A percentile compares a stretch with the other conserved stretches of the same genome.
phyloP scores from a whole-genome alignment of 208 protist species.

The Trypanosoma platydactyli region DNA sequence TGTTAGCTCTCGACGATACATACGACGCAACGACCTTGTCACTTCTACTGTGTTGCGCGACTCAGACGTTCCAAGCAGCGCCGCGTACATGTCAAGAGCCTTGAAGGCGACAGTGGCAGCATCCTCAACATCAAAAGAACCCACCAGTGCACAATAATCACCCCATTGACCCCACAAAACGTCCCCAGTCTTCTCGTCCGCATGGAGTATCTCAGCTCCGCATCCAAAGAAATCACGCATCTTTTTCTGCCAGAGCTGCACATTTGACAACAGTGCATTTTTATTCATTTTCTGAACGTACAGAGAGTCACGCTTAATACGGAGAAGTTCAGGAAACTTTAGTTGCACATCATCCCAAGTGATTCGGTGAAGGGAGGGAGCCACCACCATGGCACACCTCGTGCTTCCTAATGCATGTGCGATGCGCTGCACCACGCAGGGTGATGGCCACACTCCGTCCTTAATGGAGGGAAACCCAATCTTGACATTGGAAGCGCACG shows the following conservation, averaged over 20 bases:
- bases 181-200: not conserved
- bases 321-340: slow-evolving; percentile 6
- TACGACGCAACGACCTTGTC: slow-evolving; percentile 8
- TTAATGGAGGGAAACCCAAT: slow-evolving; percentile 42
- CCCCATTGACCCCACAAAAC: slow-evolving; percentile 10
- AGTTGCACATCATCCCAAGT: slow-evolving; percentile 4
- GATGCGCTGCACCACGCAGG: slow-evolving; percentile 27
- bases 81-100: slow-evolving; percentile 11
- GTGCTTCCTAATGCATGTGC: not conserved
- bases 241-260: not conserved
- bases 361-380: slow-evolving; percentile 9
- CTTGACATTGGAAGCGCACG: not conserved
- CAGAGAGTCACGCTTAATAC: not conserved
- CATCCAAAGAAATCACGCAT: slow-evolving; percentile 9
- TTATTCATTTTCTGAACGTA: not conserved
- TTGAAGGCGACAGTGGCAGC: not conserved
- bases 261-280: not conserved
- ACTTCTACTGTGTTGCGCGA: slow-evolving; percentile 2
- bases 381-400: not conserved
- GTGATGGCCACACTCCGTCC: slow-evolving; percentile 40
- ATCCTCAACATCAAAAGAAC: not conserved
- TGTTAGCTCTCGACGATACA: slow-evolving; percentile 17
- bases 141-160: slow-evolving; percentile 18
- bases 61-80: slow-evolving; percentile 12
- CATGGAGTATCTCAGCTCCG: not conserved